A percentile compares a stretch with the other conserved stretches of the same genome.
Conservation (phyloP, 257 asterid species). For the Capsicum pubescens region DNA sequence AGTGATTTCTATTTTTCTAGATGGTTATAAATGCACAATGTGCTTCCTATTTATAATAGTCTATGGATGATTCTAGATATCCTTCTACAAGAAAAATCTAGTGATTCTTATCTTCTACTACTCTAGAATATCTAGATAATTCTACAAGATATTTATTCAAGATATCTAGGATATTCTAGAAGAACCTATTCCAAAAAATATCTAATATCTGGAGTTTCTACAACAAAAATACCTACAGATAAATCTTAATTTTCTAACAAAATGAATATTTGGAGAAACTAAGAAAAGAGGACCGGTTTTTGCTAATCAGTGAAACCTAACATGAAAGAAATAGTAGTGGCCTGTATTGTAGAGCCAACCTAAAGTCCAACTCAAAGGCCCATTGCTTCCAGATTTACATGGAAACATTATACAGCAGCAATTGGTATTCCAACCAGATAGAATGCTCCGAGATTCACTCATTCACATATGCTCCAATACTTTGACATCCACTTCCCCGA, state of each 20-base stretch:
- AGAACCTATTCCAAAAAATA: too few relatives aligned
- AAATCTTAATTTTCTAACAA: neutral
- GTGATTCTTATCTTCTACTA: too few relatives aligned
- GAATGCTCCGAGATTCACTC: constrained; percentile 57
- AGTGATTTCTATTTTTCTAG: too few relatives aligned
- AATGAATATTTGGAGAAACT: neutral
- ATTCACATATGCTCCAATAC: constrained; percentile 61
- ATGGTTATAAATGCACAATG: too few relatives aligned
- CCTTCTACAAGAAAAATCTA: too few relatives aligned
- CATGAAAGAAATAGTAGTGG: constrained; percentile 41
- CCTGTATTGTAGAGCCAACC: constrained; percentile 47
- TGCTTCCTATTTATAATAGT: too few relatives aligned
- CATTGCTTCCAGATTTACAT: constrained; percentile 42
- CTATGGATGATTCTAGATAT: too few relatives aligned
- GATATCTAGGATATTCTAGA: too few relatives aligned
- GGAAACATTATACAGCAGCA: constrained; percentile 44
- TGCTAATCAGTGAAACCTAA: constrained; percentile 53
- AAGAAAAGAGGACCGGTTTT: constrained; percentile 36
- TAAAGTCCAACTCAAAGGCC: constrained; percentile 64
- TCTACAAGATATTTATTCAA: too few relatives aligned
- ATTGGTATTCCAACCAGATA: constrained; percentile 59
- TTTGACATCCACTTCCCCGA: constrained; percentile 73
- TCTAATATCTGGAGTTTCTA: too few relatives aligned
- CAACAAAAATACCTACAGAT: too few relatives aligned
- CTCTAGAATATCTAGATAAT: too few relatives aligned